Evolutionary conservation across 495 filamentous ascomycete genomes (phyloP).

Genomic region (Annulohypoxylon bovei): DNA sequence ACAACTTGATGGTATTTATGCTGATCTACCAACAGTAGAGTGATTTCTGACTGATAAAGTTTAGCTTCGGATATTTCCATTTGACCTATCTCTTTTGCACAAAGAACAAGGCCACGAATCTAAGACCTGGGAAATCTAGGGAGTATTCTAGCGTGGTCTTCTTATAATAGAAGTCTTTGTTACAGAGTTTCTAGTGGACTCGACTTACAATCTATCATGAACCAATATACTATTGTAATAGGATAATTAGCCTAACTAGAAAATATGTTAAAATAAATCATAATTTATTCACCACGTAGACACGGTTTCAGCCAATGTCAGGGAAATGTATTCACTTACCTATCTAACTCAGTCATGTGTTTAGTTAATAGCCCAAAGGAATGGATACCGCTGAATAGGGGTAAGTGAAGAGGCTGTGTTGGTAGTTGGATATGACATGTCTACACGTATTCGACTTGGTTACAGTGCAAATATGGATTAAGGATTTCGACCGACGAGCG

Average conservation of each 20-base stretch:
- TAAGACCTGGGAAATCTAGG: not conserved
- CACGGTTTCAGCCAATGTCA: not conserved
- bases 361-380: not conserved
- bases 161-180: constrained; percentile 1
- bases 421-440: constrained; percentile 7
- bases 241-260: not conserved
- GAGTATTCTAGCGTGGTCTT: not conserved
- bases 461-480: not conserved
- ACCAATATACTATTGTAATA: not conserved
- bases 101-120: not conserved
- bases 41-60: constrained; percentile 8
- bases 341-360: not conserved
- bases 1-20: not conserved
- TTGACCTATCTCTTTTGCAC: not conserved
- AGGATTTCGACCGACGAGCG: too few species aligned
- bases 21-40: not conserved
- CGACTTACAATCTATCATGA: not conserved
- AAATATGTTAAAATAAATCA: not conserved
- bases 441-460: not conserved
- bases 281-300: not conserved
- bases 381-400: not conserved
- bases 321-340: not conserved
- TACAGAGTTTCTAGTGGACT: not conserved
- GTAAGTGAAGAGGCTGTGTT: constrained; percentile 1
- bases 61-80: not conserved